Base-by-base conservation (phyloP, 495 filamentous ascomycete genomes). In the Aspergillus cavernicola region DNA sequence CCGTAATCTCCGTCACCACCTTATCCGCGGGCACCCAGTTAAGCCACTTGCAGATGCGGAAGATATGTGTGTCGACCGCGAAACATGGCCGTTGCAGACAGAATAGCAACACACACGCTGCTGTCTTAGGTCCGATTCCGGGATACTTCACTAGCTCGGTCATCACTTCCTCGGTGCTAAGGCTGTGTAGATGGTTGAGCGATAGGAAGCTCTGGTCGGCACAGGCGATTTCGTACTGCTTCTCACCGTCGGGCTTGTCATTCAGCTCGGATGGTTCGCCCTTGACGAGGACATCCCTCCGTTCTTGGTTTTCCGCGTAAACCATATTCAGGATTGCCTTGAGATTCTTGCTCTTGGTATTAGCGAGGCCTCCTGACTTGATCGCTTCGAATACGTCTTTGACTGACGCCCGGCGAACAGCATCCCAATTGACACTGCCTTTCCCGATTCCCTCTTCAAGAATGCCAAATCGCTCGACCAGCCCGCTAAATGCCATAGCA, bases 71-170 rank as follows among this genome's bases (percentile, higher is more conserved):
- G 59, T 93, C 89, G 1, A 95, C 89, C 0, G 90, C 89, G 60
- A 92, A 92, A 64, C 84, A 86, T 0, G 88, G 86, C 11, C 81
- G 79, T 56, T 81, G 81, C 20, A 95, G 78, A 65, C 88, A 91
- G 65, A 95, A 95, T 2, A 92, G 75, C 11, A 87, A 68, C 12
- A 92, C 87, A 57, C 93, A 98, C 7, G 89, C 85, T 3, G 92
- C 87, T 0, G 92, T 96, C 71, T 98, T 98, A 47, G 89, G 84
- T 0, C 92, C 93, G 53, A 97, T 88, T 3, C 92, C 93, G 3
- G 87, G 86, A 39, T 85, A 93, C 48, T 80, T 85, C 43, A 83
- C 80, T 31, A 97, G 76, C 50, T 85, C 82, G 8, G 71, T 70
- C 80, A 96, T 86, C 0, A 84, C 89, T 22, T 89, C 79, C 15